Evolutionary conservation across 1,284 basidiomycete species (phyloP).

Genomic region (Singerocomus inundabilis): DNA sequence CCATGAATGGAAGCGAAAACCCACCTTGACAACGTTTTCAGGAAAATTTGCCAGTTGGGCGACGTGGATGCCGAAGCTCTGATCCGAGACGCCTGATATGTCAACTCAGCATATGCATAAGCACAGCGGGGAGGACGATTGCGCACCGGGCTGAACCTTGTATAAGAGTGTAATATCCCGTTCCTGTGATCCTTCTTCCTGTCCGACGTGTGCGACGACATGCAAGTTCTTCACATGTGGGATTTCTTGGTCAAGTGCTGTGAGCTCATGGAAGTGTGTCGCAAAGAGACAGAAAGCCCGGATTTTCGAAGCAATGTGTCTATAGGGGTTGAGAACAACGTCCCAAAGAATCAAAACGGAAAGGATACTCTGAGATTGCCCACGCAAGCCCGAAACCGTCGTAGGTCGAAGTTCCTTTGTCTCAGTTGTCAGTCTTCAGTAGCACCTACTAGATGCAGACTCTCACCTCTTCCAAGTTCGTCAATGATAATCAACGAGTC

Average conservation of each 20-base stretch:
- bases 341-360: background rate
- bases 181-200: constrained; percentile 62
- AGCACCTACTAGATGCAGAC: background rate
- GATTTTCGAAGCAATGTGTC: constrained; percentile 90
- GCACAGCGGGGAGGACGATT: background rate
- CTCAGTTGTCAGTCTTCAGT: background rate
- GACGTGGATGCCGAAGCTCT: constrained; percentile 98
- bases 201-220: constrained; percentile 89
- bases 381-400: constrained; percentile 99
- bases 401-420: constrained; percentile 89
- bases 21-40: constrained; percentile 85
- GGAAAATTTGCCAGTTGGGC: constrained; percentile 97
- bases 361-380: constrained; percentile 92
- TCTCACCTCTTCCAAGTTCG: constrained; percentile 87
- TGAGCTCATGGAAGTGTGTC: constrained; percentile 98
- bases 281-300: constrained; percentile 95
- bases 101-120: background rate
- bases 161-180: constrained; percentile 92
- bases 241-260: constrained; percentile 77
- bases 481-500: constrained; percentile 98
- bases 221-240: constrained; percentile 92
- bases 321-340: constrained; percentile 30
- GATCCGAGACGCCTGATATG: constrained; percentile 76
- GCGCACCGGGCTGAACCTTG: constrained; percentile 88
- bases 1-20: constrained; percentile 9